Base-by-base conservation (phyloP, 345 rosid species). In the Leavenworthia alabamica region DNA sequence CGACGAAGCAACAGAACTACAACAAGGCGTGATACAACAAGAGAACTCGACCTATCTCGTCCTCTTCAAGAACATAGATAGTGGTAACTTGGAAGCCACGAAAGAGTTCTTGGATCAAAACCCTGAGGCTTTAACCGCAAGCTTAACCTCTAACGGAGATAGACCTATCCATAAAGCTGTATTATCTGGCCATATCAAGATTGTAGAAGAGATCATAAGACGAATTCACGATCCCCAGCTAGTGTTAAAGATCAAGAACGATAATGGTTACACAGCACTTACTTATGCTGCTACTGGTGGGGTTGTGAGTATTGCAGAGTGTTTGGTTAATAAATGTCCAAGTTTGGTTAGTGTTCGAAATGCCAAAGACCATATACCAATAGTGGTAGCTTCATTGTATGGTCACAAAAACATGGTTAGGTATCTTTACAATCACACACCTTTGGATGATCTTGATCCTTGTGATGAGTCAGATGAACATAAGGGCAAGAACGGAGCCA, bases 261-360 rank as follows among this genome's bases (percentile, higher is more conserved):
- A 67, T 17, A 46, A 19, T 3, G 78, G 80, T 35, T 78, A 81
- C 49, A 86, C 95, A 0, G 82, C 95, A 11, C 86, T 86, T 33
- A 72, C 72, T 53, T 86, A 76, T 56, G 95, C 95, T 2, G 88
- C 88, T 5, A 80, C 80, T 1, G 95, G 95, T 64, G 95, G 95
- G 3, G 73, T 72, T 56, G 73, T 78, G 6, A 72, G 63, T 49
- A 86, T 86, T 16, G 84, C 88, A 0, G 81, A 79, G 64, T 70
- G 64, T 67, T 72, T 87, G 72, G 86, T 84, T 35, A 15, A 22
- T 1, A 79, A 64, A 62, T 75, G 78, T 37, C 56, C 67, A 7
- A 32, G 72, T 6, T 70, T 84, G 76, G 79, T 81, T 26, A 40
- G 17, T 14, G 63, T 80, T 59, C 42, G 82, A 8, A 82, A 87